These are phyloP conservation scores for Ogataea naganishii DNA, from an alignment of 805 yeast genomes.

Conservation along the genomic window DNA sequence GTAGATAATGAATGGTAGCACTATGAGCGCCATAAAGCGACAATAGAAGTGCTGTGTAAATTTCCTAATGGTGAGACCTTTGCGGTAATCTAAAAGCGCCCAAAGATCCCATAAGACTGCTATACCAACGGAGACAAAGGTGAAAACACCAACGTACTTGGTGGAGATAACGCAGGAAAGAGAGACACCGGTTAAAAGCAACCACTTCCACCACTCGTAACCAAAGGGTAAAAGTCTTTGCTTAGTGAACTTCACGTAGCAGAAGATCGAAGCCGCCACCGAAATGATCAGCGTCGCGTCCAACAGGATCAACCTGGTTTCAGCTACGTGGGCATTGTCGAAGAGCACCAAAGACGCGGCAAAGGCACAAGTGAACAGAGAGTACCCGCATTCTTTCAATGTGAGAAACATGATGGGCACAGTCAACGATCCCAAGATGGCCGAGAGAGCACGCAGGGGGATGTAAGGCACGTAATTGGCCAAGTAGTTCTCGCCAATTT, in stretches of 20 bases:
- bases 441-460: conserved; percentile 72
- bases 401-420: conserved; percentile 81
- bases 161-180: conserved; percentile 91
- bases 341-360: conserved; percentile 70
- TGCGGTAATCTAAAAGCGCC: conserved; percentile 67
- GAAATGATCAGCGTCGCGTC: conserved; percentile 85
- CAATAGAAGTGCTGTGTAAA: conserved; percentile 66
- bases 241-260: conserved; percentile 71
- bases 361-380: conserved; percentile 69
- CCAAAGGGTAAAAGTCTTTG: conserved; percentile 63
- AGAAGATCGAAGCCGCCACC: conserved; percentile 72
- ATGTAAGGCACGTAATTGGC: conserved; percentile 78
- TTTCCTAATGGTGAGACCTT: conserved; percentile 50
- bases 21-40: conserved; percentile 61
- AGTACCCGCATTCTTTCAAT: conserved; percentile 75
- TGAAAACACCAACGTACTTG: conserved; percentile 92
- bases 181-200: conserved; percentile 71
- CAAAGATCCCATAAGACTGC: conserved; percentile 85
- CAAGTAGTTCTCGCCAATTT: conserved; percentile 76
- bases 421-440: conserved; percentile 72
- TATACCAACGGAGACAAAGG: conserved; percentile 78
- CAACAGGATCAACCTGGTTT: conserved; percentile 81
- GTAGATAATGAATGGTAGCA: conserved; percentile 76
- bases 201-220: conserved; percentile 80
- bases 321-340: conserved; percentile 86